Percentiles rank a stretch among this genome's conserved stretches.
phyloP scores from a whole-genome alignment of 805 yeast genomes.

The Lachancea quebecensis region DNA sequence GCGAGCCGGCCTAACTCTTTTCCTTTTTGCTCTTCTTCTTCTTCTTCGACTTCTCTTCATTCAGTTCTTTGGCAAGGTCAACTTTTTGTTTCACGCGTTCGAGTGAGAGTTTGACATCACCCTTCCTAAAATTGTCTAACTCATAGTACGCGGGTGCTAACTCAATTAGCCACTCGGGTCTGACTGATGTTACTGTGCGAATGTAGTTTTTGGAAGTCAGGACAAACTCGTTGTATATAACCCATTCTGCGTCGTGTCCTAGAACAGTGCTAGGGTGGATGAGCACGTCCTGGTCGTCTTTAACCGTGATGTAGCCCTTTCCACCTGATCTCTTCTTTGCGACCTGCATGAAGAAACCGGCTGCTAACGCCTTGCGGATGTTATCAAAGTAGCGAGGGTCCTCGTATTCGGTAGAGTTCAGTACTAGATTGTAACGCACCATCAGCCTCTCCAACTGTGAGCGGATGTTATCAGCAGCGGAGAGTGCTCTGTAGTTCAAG shows the following conservation, averaged over 20 bases:
- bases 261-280: constrained; percentile 91
- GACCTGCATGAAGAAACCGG: constrained; percentile 98
- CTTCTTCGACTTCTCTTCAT: constrained; percentile 15
- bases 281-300: constrained; percentile 92
- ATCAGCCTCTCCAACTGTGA: constrained; percentile 75
- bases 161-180: constrained; percentile 89
- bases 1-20: constrained; percentile 3
- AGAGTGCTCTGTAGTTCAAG: constrained; percentile 73
- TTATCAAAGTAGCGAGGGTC: constrained; percentile 66
- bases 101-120: constrained; percentile 63
- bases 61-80: constrained; percentile 36
- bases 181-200: constrained; percentile 84
- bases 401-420: constrained; percentile 61
- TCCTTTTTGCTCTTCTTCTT: constrained; percentile 22
- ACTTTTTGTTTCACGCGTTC: constrained; percentile 53
- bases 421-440: constrained; percentile 70
- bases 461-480: constrained; percentile 82
- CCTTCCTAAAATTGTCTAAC: constrained; percentile 57
- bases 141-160: constrained; percentile 63
- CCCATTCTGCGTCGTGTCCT: constrained; percentile 88
- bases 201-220: constrained; percentile 89
- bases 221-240: constrained; percentile 91
- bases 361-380: constrained; percentile 75
- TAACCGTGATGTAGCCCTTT: constrained; percentile 82
- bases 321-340: constrained; percentile 83